Conservation (phyloP, 371 early-diverging fungal genomes). For the Mycotypha africana region DNA sequence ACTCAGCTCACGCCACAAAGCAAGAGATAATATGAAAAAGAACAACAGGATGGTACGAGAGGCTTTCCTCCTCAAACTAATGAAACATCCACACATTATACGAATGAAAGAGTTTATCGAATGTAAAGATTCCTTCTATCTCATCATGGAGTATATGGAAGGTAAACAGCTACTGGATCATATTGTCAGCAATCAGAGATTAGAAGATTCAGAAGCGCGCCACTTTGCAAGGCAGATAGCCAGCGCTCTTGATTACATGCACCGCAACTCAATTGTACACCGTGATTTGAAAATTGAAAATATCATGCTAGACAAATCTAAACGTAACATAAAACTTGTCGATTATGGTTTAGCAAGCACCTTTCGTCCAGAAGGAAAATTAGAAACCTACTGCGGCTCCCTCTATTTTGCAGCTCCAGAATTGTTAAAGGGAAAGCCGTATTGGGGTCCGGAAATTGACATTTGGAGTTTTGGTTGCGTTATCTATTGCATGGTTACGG, state of each 20-base stretch:
- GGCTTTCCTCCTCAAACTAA: conserved; percentile 72
- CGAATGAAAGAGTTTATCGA: conserved; percentile 71
- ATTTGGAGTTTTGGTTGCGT: conserved; percentile 90
- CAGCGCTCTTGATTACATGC: conserved; percentile 82
- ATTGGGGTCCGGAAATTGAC: conserved; percentile 85
- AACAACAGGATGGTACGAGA: conserved; percentile 76
- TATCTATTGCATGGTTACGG: conserved; percentile 78
- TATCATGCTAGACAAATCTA: conserved; percentile 58
- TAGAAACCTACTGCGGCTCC: conserved; percentile 80
- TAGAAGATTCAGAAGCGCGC: conserved; percentile 69
- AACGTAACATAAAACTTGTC: conserved; percentile 58
- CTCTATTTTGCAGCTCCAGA: conserved; percentile 85
- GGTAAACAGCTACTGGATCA: conserved; percentile 77
- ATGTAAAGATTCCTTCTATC: conserved; percentile 72
- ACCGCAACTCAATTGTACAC: conserved; percentile 26
- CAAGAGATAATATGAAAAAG: too few relatives aligned
- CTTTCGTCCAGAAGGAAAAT: conserved; percentile 53
- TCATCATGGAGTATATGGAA: conserved; percentile 82
- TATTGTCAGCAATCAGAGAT: conserved; percentile 62
- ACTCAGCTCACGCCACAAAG: too few relatives aligned
- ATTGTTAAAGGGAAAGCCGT: conserved; percentile 71
- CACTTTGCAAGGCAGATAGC: conserved; percentile 76
- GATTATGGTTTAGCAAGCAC: conserved; percentile 90
- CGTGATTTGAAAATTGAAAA: conserved; percentile 91
- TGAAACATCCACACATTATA: conserved; percentile 76